Conservation (phyloP, 164 flowering plant species). For the Brasenia schreberi region DNA sequence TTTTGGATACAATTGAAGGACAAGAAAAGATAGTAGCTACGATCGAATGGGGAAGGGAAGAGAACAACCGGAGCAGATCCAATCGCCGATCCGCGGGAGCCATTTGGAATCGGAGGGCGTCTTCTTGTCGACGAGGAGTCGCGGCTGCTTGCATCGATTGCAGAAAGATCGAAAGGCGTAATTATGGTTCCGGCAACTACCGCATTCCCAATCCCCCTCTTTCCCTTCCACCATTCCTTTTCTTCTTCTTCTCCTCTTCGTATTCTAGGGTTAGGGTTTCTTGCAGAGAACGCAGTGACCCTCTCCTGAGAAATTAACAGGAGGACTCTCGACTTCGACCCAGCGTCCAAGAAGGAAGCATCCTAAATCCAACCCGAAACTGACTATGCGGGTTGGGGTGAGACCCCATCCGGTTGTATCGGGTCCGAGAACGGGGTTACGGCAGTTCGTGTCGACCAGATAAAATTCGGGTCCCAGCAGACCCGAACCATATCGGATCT, state of each 20-base stretch:
- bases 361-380: no score
- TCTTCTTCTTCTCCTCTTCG: conserved; percentile 4
- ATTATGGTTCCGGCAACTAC: conserved; percentile 70
- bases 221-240: conserved; percentile 47
- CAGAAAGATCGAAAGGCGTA: conserved; percentile 89
- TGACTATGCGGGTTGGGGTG: no score
- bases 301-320: no score
- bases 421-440: no score
- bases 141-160: conserved; percentile 89
- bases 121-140: conserved; percentile 78
- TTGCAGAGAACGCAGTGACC: no score
- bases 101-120: conserved; percentile 85
- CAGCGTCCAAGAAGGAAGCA: no score
- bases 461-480: no score
- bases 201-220: conserved; percentile 97
- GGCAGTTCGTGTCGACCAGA: no score
- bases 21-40: no score
- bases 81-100: conserved; percentile 90
- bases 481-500: no score
- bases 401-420: no score
- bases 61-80: conserved; percentile 77
- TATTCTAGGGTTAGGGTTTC: not conserved
- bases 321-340: no score
- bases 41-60: not conserved
- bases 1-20: not conserved